Base-by-base conservation (phyloP, 495 filamentous ascomycete species). In the Aspergillus haitiensis region DNA sequence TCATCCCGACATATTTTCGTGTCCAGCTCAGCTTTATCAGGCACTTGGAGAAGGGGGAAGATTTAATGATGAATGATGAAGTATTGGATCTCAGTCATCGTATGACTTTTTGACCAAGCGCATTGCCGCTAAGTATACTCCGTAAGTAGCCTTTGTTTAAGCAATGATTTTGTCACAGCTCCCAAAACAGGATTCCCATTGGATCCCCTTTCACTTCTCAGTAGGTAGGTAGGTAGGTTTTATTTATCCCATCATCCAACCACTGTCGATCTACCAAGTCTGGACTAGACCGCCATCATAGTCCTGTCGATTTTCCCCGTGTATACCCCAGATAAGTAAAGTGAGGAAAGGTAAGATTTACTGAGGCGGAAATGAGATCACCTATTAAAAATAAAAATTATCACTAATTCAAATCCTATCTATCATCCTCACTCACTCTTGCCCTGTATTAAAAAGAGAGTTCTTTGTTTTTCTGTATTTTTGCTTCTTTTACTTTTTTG, bases 1-100 rank as follows among this genome's bases (percentile, higher is more conserved):
- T 58, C 56, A 63, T 65, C 56, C 66, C 66, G 66, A 60, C 32
- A 58, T 56, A 61, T 68, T 68, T 65, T 68, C 66, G 66, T 68
- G 37, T 56, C 56, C 53, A 60, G 52, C 21, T 15, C 34, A 57
- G 13, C 27, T 36, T 48, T 15, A 7, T 9, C 12, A 52, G 44
- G 44, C 44, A 47, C 44, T n/a, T 4, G 11, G n/a, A 7, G 37
- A 37, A 15, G 18, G 10, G 36, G 46, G 54, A 47, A 48, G 54
- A n/a, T 35, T 37, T 27, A 27, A 3, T 55, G 55, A 61, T 58
- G 61, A 64, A 49, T 60, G 61, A 63, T 67, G 64, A 63, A 55
- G 58, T 64, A 59, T 62, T 64, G 61, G 61, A 67, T 62, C 55
- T 67, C 58, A 60, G 39, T 55, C 58, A 61, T 66, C 64, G 64